A percentile compares a stretch with the other conserved stretches of the same genome.
These are phyloP conservation scores for Nicotiana benthamiana DNA, from an alignment of 257 asterid species.

Conservation along the genomic window DNA sequence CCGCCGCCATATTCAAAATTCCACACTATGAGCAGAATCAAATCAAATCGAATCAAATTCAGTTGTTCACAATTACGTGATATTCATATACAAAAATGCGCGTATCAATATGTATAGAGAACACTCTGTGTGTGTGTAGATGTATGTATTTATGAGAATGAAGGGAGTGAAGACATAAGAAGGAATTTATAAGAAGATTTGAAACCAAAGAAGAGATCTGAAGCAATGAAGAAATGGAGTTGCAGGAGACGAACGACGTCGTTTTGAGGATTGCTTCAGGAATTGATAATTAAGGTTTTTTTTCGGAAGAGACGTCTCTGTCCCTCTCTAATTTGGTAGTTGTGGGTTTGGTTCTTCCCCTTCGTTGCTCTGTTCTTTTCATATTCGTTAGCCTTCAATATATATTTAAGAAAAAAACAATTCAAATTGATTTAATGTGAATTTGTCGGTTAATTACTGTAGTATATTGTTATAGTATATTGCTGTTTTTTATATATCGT, in stretches of 20 bases:
- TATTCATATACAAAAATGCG: neutral
- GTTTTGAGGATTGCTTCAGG: neutral
- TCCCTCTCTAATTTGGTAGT: neutral
- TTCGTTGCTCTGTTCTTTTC: neutral
- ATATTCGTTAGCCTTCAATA: too few species aligned
- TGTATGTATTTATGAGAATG: neutral
- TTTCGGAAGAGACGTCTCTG: neutral
- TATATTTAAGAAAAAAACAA: too few species aligned
- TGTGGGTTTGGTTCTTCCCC: neutral
- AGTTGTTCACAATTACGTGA: neutral
- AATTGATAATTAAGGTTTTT: neutral
- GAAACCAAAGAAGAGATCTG: neutral
- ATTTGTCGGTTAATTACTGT: too few species aligned
- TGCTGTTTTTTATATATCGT: too few species aligned
- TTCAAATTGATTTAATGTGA: too few species aligned
- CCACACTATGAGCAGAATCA: neutral
- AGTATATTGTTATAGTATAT: too few species aligned
- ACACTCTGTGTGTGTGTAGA: neutral
- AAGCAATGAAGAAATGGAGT: neutral
- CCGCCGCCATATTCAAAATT: constrained; percentile 46
- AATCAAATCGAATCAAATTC: constrained; percentile 5
- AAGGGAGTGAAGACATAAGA: too few species aligned
- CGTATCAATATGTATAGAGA: neutral
- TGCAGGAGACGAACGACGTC: neutral
- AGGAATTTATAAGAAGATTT: neutral